Evolutionary conservation across 2,329 filamentous ascomycete genomes (phyloP).

Genomic region (Nemania abortiva): DNA sequence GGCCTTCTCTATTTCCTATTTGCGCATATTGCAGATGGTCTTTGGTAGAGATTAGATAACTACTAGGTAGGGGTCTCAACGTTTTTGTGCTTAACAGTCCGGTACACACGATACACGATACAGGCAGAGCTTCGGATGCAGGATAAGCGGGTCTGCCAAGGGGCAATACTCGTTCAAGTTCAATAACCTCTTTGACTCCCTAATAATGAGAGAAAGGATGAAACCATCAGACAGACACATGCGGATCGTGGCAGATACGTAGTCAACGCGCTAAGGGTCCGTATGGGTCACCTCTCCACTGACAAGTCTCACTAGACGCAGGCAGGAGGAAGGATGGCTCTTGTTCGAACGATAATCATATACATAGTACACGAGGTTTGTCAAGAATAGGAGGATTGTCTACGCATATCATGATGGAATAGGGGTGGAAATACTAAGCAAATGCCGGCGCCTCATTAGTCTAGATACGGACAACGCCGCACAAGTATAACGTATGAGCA

Average conservation of each 20-base stretch:
- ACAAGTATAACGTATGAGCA: constrained; percentile 11
- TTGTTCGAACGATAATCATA: no score
- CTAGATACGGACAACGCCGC: constrained; percentile 24
- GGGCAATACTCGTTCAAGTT: constrained; percentile 18
- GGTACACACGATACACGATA: constrained; percentile 14
- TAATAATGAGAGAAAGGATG: constrained; percentile 13
- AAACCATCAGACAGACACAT: constrained; percentile 22
- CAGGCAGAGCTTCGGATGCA: constrained; percentile 20
- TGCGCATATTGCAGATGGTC: constrained; percentile 1
- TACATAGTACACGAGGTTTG: no score
- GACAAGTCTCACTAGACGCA: constrained; percentile 4
- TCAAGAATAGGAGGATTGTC: background rate
- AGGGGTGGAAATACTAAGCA: constrained; percentile 1
- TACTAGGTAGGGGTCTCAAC: constrained; percentile 35
- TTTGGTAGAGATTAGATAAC: constrained; percentile 22
- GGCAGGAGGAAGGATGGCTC: background rate
- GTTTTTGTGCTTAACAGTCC: constrained; percentile 28
- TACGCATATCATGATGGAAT: constrained; percentile 8
- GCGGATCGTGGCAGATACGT: constrained; percentile 12
- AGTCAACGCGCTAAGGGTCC: background rate
- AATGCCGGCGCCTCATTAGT: constrained; percentile 1
- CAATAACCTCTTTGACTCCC: constrained; percentile 1
- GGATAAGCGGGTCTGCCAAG: constrained; percentile 28
- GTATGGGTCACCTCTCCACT: background rate
- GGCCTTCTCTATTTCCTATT: background rate